Evolutionary conservation across 441 rosid species (phyloP).

Genomic region (Euphorbia schlechtendalii): DNA sequence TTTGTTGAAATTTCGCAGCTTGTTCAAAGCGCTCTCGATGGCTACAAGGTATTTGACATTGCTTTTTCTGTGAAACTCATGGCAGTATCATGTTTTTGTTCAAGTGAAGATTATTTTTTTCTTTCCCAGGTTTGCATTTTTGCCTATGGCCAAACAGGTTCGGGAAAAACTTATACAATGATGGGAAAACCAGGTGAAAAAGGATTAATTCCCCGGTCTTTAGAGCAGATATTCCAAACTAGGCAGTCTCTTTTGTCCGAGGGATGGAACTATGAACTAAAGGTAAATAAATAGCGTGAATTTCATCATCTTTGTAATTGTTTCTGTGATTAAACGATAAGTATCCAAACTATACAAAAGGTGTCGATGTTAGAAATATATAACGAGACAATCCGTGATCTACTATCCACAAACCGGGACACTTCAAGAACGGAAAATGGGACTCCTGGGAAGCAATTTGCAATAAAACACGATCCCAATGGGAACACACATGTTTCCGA

Average conservation of each 20-base stretch:
- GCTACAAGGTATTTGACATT: constrained; percentile 66
- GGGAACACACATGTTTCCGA: constrained; percentile 84
- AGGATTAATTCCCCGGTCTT: constrained; percentile 87
- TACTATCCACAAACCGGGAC: constrained; percentile 50
- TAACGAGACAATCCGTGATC: constrained; percentile 85
- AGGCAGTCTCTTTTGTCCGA: constrained; percentile 65
- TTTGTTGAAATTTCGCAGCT: constrained; percentile 91
- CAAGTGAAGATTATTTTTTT: constrained; percentile 5
- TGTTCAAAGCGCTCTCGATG: constrained; percentile 96
- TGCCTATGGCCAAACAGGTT: constrained; percentile 99
- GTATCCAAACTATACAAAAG: constrained; percentile 33
- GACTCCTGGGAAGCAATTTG: constrained; percentile 60
- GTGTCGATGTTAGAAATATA: constrained; percentile 97
- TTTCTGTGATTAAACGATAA: neutral
- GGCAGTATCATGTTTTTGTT: neutral
- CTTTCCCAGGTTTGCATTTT: constrained; percentile 91
- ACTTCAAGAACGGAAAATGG: constrained; percentile 44
- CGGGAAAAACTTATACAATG: constrained; percentile 99
- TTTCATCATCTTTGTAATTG: neutral
- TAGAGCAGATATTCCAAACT: constrained; percentile 83
- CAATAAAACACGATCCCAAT: constrained; percentile 74
- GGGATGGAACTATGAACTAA: constrained; percentile 79
- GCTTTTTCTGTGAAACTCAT: neutral
- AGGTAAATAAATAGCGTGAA: too few species aligned
- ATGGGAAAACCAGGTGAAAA: constrained; percentile 85